phyloP scores from a whole-genome alignment of 2,329 filamentous ascomycete species.

The Botrytis paeoniae region DNA sequence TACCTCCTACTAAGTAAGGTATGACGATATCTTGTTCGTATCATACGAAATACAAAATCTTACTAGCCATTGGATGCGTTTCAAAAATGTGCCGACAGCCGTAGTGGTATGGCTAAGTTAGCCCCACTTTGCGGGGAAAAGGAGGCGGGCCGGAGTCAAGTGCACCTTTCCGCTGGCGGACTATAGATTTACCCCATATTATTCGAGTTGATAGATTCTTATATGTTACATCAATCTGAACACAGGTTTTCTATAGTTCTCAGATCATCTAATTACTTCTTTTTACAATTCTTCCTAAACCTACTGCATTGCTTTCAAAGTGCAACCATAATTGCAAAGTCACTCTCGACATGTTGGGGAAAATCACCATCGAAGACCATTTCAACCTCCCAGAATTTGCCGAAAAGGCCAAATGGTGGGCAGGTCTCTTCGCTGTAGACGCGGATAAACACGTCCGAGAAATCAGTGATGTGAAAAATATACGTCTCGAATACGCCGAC shows the following conservation, averaged over 20 bases:
- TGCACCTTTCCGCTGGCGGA: not conserved
- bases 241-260: not conserved
- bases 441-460: constrained; percentile 56
- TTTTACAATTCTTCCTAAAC: not conserved
- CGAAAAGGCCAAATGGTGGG: constrained; percentile 61
- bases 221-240: not conserved
- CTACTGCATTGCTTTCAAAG: not conserved
- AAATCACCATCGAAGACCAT: constrained; percentile 14
- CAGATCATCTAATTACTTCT: not conserved
- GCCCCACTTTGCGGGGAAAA: not conserved
- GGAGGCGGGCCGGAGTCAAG: not conserved
- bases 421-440: constrained; percentile 56
- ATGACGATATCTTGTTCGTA: not conserved
- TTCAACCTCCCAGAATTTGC: constrained; percentile 40
- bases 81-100: not conserved
- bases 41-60: not conserved
- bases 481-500: constrained; percentile 45
- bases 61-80: not conserved
- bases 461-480: constrained; percentile 48
- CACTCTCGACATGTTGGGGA: not conserved
- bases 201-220: not conserved
- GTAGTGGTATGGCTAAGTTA: too few relatives aligned
- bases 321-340: not conserved
- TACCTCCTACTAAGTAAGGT: too few relatives aligned
- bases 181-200: not conserved